A percentile compares a stretch with the other conserved stretches of the same genome.
phyloP scores from a whole-genome alignment of 208 protist species.

The Angomonas deanei region DNA sequence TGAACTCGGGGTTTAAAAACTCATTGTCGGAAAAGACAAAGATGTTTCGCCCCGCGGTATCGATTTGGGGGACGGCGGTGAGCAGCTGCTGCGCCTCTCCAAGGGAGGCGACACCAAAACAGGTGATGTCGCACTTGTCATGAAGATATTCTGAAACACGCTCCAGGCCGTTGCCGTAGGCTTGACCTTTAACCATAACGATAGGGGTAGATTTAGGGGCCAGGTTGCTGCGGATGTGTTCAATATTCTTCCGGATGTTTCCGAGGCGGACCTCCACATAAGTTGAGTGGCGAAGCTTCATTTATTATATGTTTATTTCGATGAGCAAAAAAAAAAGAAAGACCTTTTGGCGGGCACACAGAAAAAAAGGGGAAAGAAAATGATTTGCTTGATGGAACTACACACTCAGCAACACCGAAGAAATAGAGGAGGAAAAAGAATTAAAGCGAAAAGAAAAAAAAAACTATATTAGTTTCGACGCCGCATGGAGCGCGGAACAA shows the following conservation, averaged over 20 bases:
- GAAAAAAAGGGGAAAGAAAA: constrained; percentile 11
- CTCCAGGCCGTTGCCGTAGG: constrained; percentile 43
- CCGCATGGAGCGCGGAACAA: no score
- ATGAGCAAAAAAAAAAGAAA: background rate
- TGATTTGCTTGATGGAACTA: no score
- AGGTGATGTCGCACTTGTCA: constrained; percentile 18
- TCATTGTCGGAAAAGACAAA: constrained; percentile 53
- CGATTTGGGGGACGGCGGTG: constrained; percentile 12
- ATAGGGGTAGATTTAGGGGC: constrained; percentile 38
- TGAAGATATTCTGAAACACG: constrained; percentile 33
- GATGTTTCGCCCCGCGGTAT: constrained; percentile 10
- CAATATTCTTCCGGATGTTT: constrained; percentile 39
- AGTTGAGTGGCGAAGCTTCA: constrained; percentile 39
- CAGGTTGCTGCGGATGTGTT: constrained; percentile 28
- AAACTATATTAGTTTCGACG: no score
- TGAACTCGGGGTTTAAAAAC: constrained; percentile 28
- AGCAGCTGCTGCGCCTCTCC: constrained; percentile 40
- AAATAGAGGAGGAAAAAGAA: no score
- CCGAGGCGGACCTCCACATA: constrained; percentile 36
- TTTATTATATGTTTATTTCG: background rate
- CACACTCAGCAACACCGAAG: no score
- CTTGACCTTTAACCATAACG: constrained; percentile 51
- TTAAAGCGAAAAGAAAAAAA: no score
- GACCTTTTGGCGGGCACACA: background rate
- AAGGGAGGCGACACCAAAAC: constrained; percentile 47